Base-by-base conservation (phyloP, 371 early-diverging fungal genomes). In the Globomyces sp. region DNA sequence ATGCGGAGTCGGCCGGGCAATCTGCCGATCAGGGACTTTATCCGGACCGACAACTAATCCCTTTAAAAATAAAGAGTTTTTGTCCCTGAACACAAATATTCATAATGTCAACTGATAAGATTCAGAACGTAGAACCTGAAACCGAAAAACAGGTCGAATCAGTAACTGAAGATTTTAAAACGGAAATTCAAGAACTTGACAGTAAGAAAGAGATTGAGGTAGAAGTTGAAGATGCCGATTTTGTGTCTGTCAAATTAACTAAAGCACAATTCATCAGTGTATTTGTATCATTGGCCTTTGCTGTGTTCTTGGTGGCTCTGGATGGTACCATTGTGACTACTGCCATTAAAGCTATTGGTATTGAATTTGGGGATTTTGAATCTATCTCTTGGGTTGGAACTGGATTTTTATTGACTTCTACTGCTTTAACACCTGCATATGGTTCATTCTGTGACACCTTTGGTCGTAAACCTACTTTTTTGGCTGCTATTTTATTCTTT, bases 271-370 rank as follows among this genome's bases (percentile, higher is more conserved):
- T 69, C 50, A 53, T 65, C 6, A 34, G 58, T 10, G 69, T 69
- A n/a, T 71, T 68, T 59, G 24, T 73, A 49, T 63, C 70, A 2
- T 69, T 77, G 44, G 59, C 65, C 1, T 48, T 87, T 51, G 80
- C 85, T 24, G 77, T 88, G 58, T 85, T 89, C 58, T 75, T 89
- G 45, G 85, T 85, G 0, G 81, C 87, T 6, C 74, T 90, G 24
- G 90, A 90, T 68, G 86, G 85, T 64, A 90, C 87, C 37, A 88
- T 90, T 63, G 82, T 89, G n/a, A 77, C 87, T 0, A 85, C 87
- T 0, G 79, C 77, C 1, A 57, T 74, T n/a, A 64, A 63, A 42
- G 44, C 59, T 9, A 77, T 76, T 62, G 72, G 68, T 9, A 10
- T 24, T 9, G 75, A 78, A 10, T 87, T 90, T 65, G 68, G 85